phyloP scores from a whole-genome alignment of 768 basidiomycete species.

The Tylopilus vinaceipallidus region DNA sequence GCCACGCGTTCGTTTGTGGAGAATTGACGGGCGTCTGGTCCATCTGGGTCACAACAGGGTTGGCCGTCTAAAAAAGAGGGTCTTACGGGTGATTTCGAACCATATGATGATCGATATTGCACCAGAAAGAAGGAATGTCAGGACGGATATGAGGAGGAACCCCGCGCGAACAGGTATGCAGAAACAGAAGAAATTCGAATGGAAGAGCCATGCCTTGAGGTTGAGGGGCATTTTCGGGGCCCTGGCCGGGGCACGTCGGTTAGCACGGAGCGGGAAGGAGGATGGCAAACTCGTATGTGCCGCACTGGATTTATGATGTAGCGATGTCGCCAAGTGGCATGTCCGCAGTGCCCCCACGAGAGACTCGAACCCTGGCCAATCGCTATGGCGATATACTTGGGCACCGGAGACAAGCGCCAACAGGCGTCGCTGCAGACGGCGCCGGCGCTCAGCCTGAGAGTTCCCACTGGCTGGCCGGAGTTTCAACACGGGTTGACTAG shows the following conservation, averaged over 20 bases:
- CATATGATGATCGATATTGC: slow-evolving; percentile 53
- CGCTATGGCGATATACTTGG: slow-evolving; percentile 11
- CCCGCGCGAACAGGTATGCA: slow-evolving; percentile 64
- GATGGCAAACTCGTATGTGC: background rate
- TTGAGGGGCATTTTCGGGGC: slow-evolving; percentile 39
- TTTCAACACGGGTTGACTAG: slow-evolving; percentile 13
- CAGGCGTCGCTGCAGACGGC: background rate
- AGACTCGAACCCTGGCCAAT: background rate
- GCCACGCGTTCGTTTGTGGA: slow-evolving; percentile 34
- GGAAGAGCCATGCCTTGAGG: slow-evolving; percentile 45
- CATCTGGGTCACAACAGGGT: background rate
- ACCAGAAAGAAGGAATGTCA: slow-evolving; percentile 55
- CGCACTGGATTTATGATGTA: background rate
- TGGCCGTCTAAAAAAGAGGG: background rate
- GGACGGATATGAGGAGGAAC: slow-evolving; percentile 51
- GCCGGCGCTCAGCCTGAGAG: slow-evolving; percentile 6
- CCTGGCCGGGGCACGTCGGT: background rate
- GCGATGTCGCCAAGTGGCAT: background rate
- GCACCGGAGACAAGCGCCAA: background rate
- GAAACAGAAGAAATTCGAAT: slow-evolving; percentile 56
- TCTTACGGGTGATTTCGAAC: slow-evolving; percentile 62
- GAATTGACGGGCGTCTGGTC: slow-evolving; percentile 34
- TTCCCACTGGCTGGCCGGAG: slow-evolving; percentile 11
- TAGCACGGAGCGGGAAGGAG: background rate
- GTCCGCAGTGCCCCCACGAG: slow-evolving; percentile 3